Base-by-base conservation (phyloP, 305 asterid genomes). In the Solanum hybrid region DNA sequence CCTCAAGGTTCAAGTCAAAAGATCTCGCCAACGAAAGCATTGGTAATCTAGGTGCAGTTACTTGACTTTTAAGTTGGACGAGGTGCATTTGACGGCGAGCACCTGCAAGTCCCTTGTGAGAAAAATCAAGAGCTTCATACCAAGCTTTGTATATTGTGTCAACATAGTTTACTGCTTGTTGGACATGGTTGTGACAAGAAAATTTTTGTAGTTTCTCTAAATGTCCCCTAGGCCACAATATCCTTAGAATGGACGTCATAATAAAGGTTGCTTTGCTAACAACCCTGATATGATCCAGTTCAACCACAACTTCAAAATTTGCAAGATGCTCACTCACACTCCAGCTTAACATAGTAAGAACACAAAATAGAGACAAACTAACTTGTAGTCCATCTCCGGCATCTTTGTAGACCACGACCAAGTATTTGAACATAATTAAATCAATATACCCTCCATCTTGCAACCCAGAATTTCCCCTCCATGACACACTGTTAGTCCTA, bases 281-380 rank as follows among this genome's bases (percentile, higher is more conserved):
- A 26, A 94, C 98, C 98, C 82, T 95, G 86, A 94, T 94, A 89
- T 95, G 98, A 91, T 86, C 89, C 24, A 96, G 96, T 93, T 96
- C 99, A 31, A 98, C 97, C 7, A 95, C 95, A 76, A 95, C 95
- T 90, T 96, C 69, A 86, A 88, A 96, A 77, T 96, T 95, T 16
- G 92, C 94, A 82, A 93, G 93, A 91, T 95, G 95, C 84, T 96
- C 99, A 8, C 96, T 94, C 91, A 96, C 97, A 87, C 98, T 96
- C 98, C 98, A 96, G 88, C 98, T 96, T 93, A 96, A 91, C 97
- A 96, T 93, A n/a, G 98, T 95, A 96, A 96, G 94, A 81, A 98
- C 96, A 88, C 93, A 96, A 66, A 97, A 89, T 85, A 91, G 93
- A 4, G 98, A 97, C 87, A 96, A 96, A 73, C 94, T 92, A 90